phyloP scores from a whole-genome alignment of 306 rosid species.

The Calophaca sinica region DNA sequence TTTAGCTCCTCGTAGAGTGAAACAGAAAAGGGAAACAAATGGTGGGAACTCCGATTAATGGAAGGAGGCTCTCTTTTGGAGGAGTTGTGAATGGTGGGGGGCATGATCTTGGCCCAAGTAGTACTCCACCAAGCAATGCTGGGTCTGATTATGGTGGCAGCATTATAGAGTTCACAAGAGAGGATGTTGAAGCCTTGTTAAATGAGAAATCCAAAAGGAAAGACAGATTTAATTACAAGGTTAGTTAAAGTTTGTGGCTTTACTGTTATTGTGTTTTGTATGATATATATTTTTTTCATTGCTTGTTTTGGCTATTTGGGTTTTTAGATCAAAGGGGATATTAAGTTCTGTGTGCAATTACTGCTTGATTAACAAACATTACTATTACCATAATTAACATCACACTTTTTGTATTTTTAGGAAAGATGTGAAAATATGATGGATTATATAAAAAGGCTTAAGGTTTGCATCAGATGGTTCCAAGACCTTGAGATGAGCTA shows the following conservation, averaged over 20 bases:
- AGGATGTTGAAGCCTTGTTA: constrained; percentile 85
- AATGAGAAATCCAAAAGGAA: constrained; percentile 84
- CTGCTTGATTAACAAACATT: neutral
- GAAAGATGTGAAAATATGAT: constrained; percentile 95
- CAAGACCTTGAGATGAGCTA: constrained; percentile 90
- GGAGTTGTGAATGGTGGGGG: constrained; percentile 80
- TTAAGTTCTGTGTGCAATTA: neutral
- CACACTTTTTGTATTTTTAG: constrained; percentile 49
- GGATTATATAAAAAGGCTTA: constrained; percentile 91
- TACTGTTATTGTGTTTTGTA: constrained; percentile 24
- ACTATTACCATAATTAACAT: constrained; percentile 9
- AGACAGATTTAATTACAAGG: constrained; percentile 96
- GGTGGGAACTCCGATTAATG: constrained; percentile 89
- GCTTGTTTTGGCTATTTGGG: constrained; percentile 8
- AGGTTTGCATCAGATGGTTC: constrained; percentile 92
- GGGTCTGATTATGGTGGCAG: constrained; percentile 86
- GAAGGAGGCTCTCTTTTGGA: constrained; percentile 75
- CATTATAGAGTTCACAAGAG: constrained; percentile 80
- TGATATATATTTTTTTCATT: neutral
- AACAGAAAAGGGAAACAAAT: constrained; percentile 49
- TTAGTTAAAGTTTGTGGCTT: constrained; percentile 48
- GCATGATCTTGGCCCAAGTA: constrained; percentile 70
- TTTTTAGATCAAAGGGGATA: constrained; percentile 33
- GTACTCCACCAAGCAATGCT: constrained; percentile 89
- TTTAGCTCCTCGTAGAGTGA: constrained; percentile 37